Base-by-base conservation (phyloP, 345 rosid genomes). In the Hibiscus mutabilis region DNA sequence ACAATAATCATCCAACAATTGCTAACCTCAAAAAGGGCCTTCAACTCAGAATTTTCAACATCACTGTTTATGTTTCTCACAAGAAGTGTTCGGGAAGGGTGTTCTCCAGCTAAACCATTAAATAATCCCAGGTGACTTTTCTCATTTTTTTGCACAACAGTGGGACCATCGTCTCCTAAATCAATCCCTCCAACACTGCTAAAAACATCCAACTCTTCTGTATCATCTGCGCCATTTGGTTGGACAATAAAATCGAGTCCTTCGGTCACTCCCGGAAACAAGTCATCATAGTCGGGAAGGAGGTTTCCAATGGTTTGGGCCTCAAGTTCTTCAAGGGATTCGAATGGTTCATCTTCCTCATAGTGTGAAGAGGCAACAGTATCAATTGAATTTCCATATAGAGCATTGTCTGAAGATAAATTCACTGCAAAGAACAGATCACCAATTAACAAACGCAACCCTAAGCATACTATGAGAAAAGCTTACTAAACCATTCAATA, bases 121-220 rank as follows among this genome's bases (percentile, higher is more conserved):
- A 69, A 24, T 10, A 21, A 62, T 25, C 74, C 78, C 49, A 71
- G 75, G 63, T 74, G 79, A 74, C 77, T 71, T 33, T 81, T 81
- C 18, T 51, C 73, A 63, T 49, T 72, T 55, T 73, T 81, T 29
- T 69, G 82, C 27, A 68, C 72, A 22, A 71, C 67, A 27, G 77
- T 66, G 49, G 65, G 75, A 65, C 63, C 72, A 77, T 82, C 86
- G 51, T 83, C 82, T 66, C 82, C 91, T 77, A 89, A 68, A 67
- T 89, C 95, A 86, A 89, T 76, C 72, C 95, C 95, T 46, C 91
- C 91, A 21, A 84, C 86, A 69, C 84, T 87, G 67, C 83, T 83
- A 58, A 89, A 89, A 62, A 89, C 67, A 71, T 89, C 95, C 22
- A 86, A 75, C 46, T 87, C 93, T 77, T 89, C 95, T 70, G 66